Conservation (phyloP, 495 filamentous ascomycete genomes). For the Schizothecium vesticola region DNA sequence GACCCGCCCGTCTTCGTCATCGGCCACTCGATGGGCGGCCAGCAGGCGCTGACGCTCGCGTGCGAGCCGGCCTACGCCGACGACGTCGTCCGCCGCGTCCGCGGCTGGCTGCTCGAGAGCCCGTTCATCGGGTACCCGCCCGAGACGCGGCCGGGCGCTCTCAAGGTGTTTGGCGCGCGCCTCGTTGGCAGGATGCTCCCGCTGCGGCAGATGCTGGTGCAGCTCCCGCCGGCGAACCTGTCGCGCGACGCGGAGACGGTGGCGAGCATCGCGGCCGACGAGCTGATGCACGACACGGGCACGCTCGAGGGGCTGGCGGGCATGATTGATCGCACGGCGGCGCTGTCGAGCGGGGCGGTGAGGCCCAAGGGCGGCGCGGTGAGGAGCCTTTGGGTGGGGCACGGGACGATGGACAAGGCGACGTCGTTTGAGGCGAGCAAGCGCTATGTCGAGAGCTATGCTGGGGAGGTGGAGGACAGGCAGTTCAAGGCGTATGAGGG, state of each 20-base stretch:
- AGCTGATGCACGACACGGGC: slow-evolving; percentile 69
- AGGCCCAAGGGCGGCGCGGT: slow-evolving; percentile 34
- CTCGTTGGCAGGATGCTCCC: slow-evolving; percentile 62
- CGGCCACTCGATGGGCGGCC: slow-evolving; percentile 80
- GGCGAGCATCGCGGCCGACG: slow-evolving; percentile 52
- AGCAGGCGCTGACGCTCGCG: slow-evolving; percentile 52
- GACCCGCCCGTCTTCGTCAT: slow-evolving; percentile 69
- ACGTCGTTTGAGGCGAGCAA: slow-evolving; percentile 58
- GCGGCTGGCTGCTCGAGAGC: slow-evolving; percentile 61
- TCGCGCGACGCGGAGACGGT: slow-evolving; percentile 58
- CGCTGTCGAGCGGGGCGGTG: slow-evolving; percentile 39
- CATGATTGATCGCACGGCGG: slow-evolving; percentile 64
- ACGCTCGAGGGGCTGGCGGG: slow-evolving; percentile 69
- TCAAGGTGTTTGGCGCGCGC: slow-evolving; percentile 56
- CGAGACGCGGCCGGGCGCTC: slow-evolving; percentile 48
- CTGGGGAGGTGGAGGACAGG: slow-evolving; percentile 53
- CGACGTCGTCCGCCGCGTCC: slow-evolving; percentile 38
- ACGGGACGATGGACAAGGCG: slow-evolving; percentile 64
- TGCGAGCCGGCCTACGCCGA: slow-evolving; percentile 40
- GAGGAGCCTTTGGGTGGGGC: slow-evolving; percentile 53
- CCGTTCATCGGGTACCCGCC: slow-evolving; percentile 68
- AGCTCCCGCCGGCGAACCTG: slow-evolving; percentile 53
- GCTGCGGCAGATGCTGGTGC: slow-evolving; percentile 50
- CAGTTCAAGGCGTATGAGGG: slow-evolving; percentile 69
- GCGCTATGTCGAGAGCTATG: slow-evolving; percentile 52